Percentiles rank a stretch among this genome's conserved stretches.
These are phyloP conservation scores for Funneliformis mosseae DNA, from an alignment of 192 early-diverging fungal species.

Conservation along the genomic window DNA sequence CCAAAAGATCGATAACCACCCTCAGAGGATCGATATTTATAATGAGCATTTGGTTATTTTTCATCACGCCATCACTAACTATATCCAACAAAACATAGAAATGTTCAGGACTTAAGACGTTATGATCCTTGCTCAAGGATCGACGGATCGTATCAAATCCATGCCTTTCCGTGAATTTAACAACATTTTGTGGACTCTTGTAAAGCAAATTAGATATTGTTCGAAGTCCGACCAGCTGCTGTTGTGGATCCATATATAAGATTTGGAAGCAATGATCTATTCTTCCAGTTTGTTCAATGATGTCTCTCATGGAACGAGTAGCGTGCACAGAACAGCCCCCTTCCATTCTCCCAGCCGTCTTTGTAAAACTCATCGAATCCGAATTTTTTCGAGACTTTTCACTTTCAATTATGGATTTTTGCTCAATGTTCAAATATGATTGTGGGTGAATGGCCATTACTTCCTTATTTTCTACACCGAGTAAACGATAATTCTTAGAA, in stretches of 20 bases:
- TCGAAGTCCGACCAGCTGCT: conserved; percentile 44
- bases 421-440: not conserved
- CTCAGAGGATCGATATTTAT: conserved; percentile 40
- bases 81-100: conserved; percentile 47
- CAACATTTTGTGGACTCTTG: conserved; percentile 45
- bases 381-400: conserved; percentile 14
- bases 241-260: conserved; percentile 40
- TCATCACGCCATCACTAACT: conserved; percentile 45
- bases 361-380: conserved; percentile 11
- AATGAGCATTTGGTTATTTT: conserved; percentile 45
- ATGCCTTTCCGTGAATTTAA: conserved; percentile 42
- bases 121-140: conserved; percentile 34
- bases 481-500: conserved; percentile 39
- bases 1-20: conserved; percentile 39
- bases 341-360: conserved; percentile 35
- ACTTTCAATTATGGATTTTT: not conserved
- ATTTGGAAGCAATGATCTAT: conserved; percentile 45
- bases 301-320: conserved; percentile 40
- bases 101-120: conserved; percentile 38
- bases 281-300: conserved; percentile 42
- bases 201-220: conserved; percentile 47
- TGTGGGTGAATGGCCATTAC: conserved; percentile 16
- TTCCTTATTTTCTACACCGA: conserved; percentile 43
- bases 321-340: conserved; percentile 44
- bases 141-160: conserved; percentile 43